These are phyloP conservation scores for Chaetomidium leptoderma DNA, from an alignment of 495 filamentous ascomycete species.

Conservation along the genomic window DNA sequence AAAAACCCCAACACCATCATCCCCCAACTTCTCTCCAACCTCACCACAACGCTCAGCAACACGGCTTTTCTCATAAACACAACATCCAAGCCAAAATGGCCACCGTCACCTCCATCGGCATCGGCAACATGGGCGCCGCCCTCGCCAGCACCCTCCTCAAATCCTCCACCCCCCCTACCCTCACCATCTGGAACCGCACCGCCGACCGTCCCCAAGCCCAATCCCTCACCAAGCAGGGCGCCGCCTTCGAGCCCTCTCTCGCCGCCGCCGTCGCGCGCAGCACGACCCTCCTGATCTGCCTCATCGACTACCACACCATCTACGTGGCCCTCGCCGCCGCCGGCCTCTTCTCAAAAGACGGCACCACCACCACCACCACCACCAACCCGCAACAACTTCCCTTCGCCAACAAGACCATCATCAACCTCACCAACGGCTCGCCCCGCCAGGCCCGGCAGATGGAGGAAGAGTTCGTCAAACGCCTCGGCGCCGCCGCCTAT, in stretches of 20 bases:
- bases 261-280: constrained; percentile 6
- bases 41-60: not conserved
- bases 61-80: not conserved
- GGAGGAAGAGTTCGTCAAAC: not conserved
- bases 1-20: too few relatives aligned
- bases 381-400: too few relatives aligned
- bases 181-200: constrained; percentile 25
- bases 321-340: not conserved
- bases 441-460: constrained; percentile 14
- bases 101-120: constrained; percentile 20
- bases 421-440: constrained; percentile 27
- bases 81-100: not conserved
- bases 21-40: not conserved
- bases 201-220: constrained; percentile 11
- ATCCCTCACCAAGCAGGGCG: constrained; percentile 6
- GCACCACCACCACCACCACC: too few relatives aligned
- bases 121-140: constrained; percentile 24
- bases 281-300: constrained; percentile 14
- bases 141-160: constrained; percentile 9
- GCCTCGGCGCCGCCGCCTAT: constrained; percentile 7
- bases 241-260: constrained; percentile 4
- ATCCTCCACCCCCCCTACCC: not conserved
- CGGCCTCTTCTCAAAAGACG: too few relatives aligned
- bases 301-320: constrained; percentile 19
- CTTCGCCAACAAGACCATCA: constrained; percentile 18